Evolutionary conservation across 2,329 filamentous ascomycete genomes (phyloP).

Genomic region (Monosporascus sp.): DNA sequence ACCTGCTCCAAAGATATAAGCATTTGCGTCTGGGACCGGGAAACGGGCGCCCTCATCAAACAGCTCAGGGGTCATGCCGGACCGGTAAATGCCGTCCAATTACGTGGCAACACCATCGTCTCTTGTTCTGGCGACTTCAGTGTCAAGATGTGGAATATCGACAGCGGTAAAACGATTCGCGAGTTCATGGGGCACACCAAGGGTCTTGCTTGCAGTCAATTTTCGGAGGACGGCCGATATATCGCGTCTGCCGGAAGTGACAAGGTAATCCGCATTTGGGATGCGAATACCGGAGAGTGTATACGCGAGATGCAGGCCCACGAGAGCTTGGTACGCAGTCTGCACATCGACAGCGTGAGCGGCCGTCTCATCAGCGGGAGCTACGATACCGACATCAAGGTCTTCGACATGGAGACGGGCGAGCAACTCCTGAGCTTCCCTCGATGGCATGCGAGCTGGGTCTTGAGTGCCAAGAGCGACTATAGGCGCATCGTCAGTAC

Average conservation of each 20-base stretch:
- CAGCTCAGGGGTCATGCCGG: slow-evolving; percentile 81
- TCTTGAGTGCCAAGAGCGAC: slow-evolving; percentile 91
- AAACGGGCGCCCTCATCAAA: slow-evolving; percentile 68
- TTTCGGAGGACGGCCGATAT: slow-evolving; percentile 88
- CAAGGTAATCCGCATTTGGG: slow-evolving; percentile 92
- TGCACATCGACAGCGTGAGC: slow-evolving; percentile 85
- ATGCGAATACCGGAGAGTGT: slow-evolving; percentile 82
- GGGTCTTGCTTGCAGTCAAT: slow-evolving; percentile 91
- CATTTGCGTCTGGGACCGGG: slow-evolving; percentile 91
- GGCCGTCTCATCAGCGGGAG: slow-evolving; percentile 84
- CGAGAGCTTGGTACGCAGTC: slow-evolving; percentile 75
- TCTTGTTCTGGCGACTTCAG: slow-evolving; percentile 90
- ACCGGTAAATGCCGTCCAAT: slow-evolving; percentile 92
- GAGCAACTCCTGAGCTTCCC: slow-evolving; percentile 76
- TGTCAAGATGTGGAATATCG: slow-evolving; percentile 93
- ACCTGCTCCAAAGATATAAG: slow-evolving; percentile 95
- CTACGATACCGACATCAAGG: slow-evolving; percentile 93
- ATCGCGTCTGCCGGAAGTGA: slow-evolving; percentile 95
- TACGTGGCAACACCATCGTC: slow-evolving; percentile 87
- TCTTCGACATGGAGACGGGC: slow-evolving; percentile 82
- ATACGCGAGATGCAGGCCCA: slow-evolving; percentile 79
- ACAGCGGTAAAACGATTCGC: slow-evolving; percentile 80
- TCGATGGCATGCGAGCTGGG: slow-evolving; percentile 96
- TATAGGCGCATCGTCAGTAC: slow-evolving; percentile 92
- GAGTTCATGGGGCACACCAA: slow-evolving; percentile 89